Conservation (phyloP, 345 rosid genomes). For the Arabidopsis suecica region DNA sequence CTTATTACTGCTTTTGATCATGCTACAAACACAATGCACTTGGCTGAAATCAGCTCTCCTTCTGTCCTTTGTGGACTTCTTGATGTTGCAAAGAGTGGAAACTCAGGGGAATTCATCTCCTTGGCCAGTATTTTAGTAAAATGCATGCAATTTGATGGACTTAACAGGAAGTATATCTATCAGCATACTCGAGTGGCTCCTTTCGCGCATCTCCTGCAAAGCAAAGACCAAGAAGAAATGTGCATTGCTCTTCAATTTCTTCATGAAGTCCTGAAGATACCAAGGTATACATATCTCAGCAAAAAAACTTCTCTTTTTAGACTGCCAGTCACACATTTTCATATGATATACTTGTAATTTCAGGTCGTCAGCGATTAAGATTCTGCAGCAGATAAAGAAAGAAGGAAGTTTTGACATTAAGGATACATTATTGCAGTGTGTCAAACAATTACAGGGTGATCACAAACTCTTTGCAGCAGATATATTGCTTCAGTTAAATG, state of each 20-base stretch:
- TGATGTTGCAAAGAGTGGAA: conserved; percentile 60
- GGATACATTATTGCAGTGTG: conserved; percentile 53
- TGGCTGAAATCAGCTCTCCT: conserved; percentile 80
- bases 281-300: conserved; percentile 57
- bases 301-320: not conserved
- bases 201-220: conserved; percentile 60
- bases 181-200: conserved; percentile 65
- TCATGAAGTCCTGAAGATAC: conserved; percentile 76
- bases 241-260: conserved; percentile 70
- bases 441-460: conserved; percentile 57
- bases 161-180: conserved; percentile 64
- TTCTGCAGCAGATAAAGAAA: conserved; percentile 64
- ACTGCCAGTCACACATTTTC: not conserved
- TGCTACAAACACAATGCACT: conserved; percentile 68
- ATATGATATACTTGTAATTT: conserved; percentile 30
- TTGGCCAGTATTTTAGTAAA: conserved; percentile 75
- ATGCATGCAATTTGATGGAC: conserved; percentile 90
- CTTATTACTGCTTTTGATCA: conserved; percentile 81
- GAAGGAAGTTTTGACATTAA: conserved; percentile 59
- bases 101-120: conserved; percentile 60
- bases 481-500: conserved; percentile 73
- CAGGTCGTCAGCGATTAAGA: conserved; percentile 72
- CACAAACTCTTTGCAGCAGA: conserved; percentile 73
- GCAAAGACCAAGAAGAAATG: conserved; percentile 58
- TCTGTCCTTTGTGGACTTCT: conserved; percentile 64